A percentile compares a stretch with the other conserved stretches of the same genome.
Evolutionary conservation across 495 filamentous ascomycete genomes (phyloP).

Genomic region (Penicillium bialowiezense): DNA sequence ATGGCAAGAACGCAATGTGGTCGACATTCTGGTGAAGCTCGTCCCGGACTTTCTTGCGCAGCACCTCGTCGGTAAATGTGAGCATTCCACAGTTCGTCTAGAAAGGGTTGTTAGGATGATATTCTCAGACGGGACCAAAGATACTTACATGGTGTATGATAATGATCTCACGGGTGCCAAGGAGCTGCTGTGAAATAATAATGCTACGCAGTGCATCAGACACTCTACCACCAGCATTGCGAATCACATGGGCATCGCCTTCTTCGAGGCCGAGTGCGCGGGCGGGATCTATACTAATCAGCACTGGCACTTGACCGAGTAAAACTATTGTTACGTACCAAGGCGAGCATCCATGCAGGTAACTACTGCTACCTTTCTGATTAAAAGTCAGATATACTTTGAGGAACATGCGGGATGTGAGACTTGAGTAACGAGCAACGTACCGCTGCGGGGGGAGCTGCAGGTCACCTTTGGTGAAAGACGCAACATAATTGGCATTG

Average conservation of each 20-base stretch:
- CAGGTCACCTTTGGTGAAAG: constrained; percentile 63
- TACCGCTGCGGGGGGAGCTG: constrained; percentile 69
- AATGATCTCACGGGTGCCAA: constrained; percentile 75
- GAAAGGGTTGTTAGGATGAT: too few relatives aligned
- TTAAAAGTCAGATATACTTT: neutral
- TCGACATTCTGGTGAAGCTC: constrained; percentile 52
- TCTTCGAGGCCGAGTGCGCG: constrained; percentile 70
- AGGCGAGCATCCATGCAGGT: constrained; percentile 89
- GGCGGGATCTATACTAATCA: constrained; percentile 60
- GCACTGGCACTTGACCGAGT: too few relatives aligned
- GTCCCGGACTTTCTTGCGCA: constrained; percentile 53
- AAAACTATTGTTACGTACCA: constrained; percentile 25
- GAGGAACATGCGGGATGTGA: too few relatives aligned
- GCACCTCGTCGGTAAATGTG: constrained; percentile 67
- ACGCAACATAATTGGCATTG: constrained; percentile 60
- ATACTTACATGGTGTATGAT: constrained; percentile 66
- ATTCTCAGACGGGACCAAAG: too few relatives aligned
- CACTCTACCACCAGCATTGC: constrained; percentile 68
- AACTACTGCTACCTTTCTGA: constrained; percentile 41
- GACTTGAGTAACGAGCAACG: neutral
- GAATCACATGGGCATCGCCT: constrained; percentile 79
- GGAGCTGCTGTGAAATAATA: constrained; percentile 76
- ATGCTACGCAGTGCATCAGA: constrained; percentile 70
- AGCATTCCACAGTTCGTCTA: constrained; percentile 75
- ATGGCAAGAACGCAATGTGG: constrained; percentile 59